These are phyloP conservation scores for Panellus pusillus DNA, from an alignment of 768 basidiomycete genomes.

Conservation along the genomic window DNA sequence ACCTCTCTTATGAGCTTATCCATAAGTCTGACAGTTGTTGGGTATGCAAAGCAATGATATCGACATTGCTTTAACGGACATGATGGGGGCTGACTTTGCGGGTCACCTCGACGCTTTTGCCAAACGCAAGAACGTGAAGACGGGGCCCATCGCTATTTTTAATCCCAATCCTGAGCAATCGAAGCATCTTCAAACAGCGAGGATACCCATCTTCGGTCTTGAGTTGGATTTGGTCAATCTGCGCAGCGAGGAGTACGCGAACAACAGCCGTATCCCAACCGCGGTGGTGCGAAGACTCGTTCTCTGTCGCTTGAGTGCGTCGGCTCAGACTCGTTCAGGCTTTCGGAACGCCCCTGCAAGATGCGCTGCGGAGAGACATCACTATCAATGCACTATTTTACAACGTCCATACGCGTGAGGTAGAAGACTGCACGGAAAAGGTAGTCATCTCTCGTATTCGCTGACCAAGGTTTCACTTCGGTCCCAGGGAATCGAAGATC, in stretches of 20 bases:
- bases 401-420: slow-evolving; percentile 80
- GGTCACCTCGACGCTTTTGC: slow-evolving; percentile 70
- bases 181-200: slow-evolving; percentile 96
- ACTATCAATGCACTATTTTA: slow-evolving; percentile 98
- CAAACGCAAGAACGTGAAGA: slow-evolving; percentile 46
- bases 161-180: slow-evolving; percentile 95
- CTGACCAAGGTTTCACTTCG: slow-evolving; percentile 5
- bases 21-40: slow-evolving; percentile 60
- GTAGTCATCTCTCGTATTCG: slow-evolving; percentile 33
- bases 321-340: slow-evolving; percentile 44
- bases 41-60: slow-evolving; percentile 85
- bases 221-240: slow-evolving; percentile 95
- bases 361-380: slow-evolving; percentile 86
- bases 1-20: neutral
- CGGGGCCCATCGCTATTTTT: slow-evolving; percentile 74
- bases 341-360: slow-evolving; percentile 90
- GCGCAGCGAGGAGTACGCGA: slow-evolving; percentile 88
- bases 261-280: slow-evolving; percentile 85
- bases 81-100: slow-evolving; percentile 92
- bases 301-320: neutral
- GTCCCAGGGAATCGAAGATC: slow-evolving; percentile 78
- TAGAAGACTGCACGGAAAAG: slow-evolving; percentile 88
- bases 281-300: slow-evolving; percentile 60
- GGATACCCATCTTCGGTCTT: slow-evolving; percentile 73
- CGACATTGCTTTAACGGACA: slow-evolving; percentile 85